phyloP scores from a whole-genome alignment of 768 basidiomycete species.

The Tulasnella sp. region DNA sequence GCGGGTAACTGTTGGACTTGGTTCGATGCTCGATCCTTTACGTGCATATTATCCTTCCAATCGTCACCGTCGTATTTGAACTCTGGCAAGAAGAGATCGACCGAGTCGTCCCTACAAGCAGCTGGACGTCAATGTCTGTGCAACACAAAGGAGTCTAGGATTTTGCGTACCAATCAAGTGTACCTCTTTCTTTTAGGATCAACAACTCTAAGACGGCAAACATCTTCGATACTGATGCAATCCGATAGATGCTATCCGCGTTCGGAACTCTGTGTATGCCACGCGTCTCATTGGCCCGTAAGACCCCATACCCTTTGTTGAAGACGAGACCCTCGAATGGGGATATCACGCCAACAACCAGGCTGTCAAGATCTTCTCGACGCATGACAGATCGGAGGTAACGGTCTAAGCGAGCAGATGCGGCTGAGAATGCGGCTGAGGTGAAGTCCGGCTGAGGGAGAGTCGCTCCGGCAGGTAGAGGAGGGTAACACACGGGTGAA shows the following conservation, averaged over 20 bases:
- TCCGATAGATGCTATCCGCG: conserved; percentile 38
- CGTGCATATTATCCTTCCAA: conserved; percentile 6
- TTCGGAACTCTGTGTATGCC: conserved; percentile 22
- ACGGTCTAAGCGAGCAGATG: too few species aligned
- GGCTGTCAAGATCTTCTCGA: conserved; percentile 34
- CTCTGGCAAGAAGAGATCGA: conserved; percentile 36
- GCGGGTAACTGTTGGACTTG: background rate
- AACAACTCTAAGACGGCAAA: conserved; percentile 41
- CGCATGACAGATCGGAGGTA: too few species aligned
- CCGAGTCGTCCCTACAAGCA: conserved; percentile 38
- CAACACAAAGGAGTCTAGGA: background rate
- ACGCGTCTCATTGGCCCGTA: conserved; percentile 31
- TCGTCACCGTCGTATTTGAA: conserved; percentile 27
- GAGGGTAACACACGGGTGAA: too few species aligned
- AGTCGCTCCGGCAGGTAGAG: too few species aligned
- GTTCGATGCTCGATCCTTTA: background rate
- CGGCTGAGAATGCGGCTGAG: too few species aligned
- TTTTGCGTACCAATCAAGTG: conserved; percentile 23
- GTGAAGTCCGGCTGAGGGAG: too few species aligned
- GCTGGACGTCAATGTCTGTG: background rate
- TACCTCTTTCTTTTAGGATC: conserved; percentile 40
- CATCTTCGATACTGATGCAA: conserved; percentile 44
- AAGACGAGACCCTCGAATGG: conserved; percentile 35
- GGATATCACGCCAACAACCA: conserved; percentile 41
- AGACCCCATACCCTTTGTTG: conserved; percentile 35